Evolutionary conservation across 2,329 filamentous ascomycete species (phyloP).

Genomic region (Xylariales sp.): DNA sequence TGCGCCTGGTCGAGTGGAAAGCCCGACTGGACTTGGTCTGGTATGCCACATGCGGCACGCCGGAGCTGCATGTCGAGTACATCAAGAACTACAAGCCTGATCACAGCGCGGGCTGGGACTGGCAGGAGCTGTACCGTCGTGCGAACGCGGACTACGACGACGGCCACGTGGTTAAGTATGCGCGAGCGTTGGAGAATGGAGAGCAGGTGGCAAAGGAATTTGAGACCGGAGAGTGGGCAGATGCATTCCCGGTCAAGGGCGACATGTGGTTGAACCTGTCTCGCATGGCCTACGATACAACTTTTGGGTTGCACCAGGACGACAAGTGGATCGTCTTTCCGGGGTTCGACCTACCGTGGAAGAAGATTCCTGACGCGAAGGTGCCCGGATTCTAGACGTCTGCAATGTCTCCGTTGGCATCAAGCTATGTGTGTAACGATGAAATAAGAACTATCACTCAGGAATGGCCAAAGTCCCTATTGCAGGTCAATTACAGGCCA

Average conservation of each 20-base stretch:
- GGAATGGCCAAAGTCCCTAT: too few species aligned
- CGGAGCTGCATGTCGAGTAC: conserved; percentile 25
- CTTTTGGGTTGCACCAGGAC: conserved; percentile 7
- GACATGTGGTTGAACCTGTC: conserved; percentile 22
- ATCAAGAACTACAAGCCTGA: conserved; percentile 15
- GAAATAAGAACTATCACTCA: too few species aligned
- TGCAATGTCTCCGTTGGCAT: too few species aligned
- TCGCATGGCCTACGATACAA: conserved; percentile 17
- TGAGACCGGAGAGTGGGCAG: conserved; percentile 12
- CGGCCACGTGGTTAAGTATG: conserved; percentile 30
- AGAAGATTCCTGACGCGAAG: background rate
- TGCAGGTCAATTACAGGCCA: too few species aligned
- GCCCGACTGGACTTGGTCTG: conserved; percentile 56
- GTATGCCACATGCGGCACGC: conserved; percentile 55
- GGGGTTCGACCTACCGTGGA: conserved; percentile 12
- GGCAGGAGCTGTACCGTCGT: conserved; percentile 22
- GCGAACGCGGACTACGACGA: conserved; percentile 26
- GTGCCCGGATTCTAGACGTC: too few species aligned
- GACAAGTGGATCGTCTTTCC: conserved; percentile 14
- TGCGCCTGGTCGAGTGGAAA: conserved; percentile 62
- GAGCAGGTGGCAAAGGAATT: conserved; percentile 16
- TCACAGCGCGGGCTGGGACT: conserved; percentile 16
- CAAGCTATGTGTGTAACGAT: too few species aligned
- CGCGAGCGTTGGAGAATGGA: conserved; percentile 29
- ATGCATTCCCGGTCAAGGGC: conserved; percentile 17